Conservation (phyloP, 2,329 filamentous ascomycete genomes). For the Plectosphaerella sp. region DNA sequence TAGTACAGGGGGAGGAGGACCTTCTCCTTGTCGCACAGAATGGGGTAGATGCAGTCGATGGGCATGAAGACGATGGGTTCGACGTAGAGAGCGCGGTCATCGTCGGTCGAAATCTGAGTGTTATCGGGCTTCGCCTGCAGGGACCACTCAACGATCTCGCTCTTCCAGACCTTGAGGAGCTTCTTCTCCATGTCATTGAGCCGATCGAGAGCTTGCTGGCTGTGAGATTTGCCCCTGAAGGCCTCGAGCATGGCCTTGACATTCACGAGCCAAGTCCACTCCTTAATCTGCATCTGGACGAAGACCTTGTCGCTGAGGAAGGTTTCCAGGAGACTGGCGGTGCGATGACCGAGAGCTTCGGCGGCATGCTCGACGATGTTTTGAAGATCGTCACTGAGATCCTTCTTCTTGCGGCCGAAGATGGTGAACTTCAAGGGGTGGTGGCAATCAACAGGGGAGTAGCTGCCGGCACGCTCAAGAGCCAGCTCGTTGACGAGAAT, state of each 20-base stretch:
- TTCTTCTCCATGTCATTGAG: constrained; percentile 17
- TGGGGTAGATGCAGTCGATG: constrained; percentile 16
- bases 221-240: constrained; percentile 1
- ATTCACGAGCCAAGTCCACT: constrained; percentile 27
- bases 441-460: constrained; percentile 17
- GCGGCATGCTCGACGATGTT: constrained; percentile 57
- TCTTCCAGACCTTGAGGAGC: constrained; percentile 2
- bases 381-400: constrained; percentile 47
- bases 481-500: constrained; percentile 62
- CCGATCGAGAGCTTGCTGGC: constrained; percentile 8
- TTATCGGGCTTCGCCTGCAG: neutral
- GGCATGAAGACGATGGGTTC: constrained; percentile 19
- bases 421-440: constrained; percentile 18
- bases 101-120: constrained; percentile 16
- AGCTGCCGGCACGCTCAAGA: constrained; percentile 24
- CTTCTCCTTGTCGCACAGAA: constrained; percentile 25
- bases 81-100: constrained; percentile 32
- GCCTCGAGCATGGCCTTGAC: constrained; percentile 20
- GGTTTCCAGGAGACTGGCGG: constrained; percentile 23
- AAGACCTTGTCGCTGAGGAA: constrained; percentile 28
- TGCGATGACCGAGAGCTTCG: constrained; percentile 43
- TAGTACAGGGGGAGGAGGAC: constrained; percentile 32
- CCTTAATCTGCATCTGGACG: constrained; percentile 18
- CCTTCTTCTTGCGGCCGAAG: constrained; percentile 42
- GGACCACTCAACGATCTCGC: constrained; percentile 2